These are phyloP conservation scores for Pseudotsuga menziesii DNA, from an alignment of 75 land plant genomes.

Conservation along the genomic window DNA sequence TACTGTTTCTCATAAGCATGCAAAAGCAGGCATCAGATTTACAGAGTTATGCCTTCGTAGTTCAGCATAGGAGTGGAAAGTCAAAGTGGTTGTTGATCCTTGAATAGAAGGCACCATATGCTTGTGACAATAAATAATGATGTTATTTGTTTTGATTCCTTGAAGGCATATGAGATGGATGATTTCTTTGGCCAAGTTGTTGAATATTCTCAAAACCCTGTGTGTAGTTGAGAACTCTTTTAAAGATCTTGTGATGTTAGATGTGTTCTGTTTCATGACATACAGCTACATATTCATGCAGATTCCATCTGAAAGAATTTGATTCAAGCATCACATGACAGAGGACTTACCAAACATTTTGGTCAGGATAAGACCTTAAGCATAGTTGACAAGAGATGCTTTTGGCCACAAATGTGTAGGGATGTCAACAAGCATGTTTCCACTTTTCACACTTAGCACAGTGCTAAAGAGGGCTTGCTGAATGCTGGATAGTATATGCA, in stretches of 20 bases:
- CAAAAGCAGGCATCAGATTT: conserved; percentile 4
- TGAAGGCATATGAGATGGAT: conserved; percentile 16
- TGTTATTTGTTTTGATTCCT: conserved; percentile 11
- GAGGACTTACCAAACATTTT: conserved; percentile 20
- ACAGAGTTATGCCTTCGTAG: neutral
- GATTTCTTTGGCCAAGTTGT: neutral
- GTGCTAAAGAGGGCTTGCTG: neutral
- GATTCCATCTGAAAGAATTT: neutral
- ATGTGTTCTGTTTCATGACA: conserved; percentile 17
- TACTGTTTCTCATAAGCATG: too few species aligned
- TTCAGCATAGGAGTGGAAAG: conserved; percentile 11
- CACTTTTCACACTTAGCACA: conserved; percentile 7
- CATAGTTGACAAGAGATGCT: conserved; percentile 2
- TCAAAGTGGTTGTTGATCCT: conserved; percentile 15
- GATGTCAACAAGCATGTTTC: conserved; percentile 14
- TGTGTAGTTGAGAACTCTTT: neutral
- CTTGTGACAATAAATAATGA: neutral
- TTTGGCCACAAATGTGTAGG: conserved; percentile 17
- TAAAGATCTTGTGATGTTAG: neutral
- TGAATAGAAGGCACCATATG: conserved; percentile 6
- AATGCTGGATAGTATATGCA: conserved; percentile 10
- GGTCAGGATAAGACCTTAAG: conserved; percentile 18
- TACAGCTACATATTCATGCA: conserved; percentile 10
- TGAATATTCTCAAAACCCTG: neutral
- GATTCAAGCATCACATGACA: conserved; percentile 10